Percentiles rank a stretch among this genome's conserved stretches.
Conservation (phyloP, 2,329 filamentous ascomycete species). For the Fusarium sp. region DNA sequence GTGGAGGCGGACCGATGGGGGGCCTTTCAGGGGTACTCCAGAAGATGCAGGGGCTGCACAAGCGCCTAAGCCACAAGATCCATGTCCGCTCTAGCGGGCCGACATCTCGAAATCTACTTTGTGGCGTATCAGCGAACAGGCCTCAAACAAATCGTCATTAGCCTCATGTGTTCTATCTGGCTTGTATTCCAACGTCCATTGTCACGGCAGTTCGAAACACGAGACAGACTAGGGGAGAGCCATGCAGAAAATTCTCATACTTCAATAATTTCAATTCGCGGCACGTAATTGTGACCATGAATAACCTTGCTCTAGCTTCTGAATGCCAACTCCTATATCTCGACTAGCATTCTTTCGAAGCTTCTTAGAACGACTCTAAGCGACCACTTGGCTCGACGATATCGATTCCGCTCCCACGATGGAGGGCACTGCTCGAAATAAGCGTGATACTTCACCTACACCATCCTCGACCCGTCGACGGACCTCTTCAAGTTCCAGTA, state of each 20-base stretch:
- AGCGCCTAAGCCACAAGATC: constrained; percentile 36
- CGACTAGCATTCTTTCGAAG: constrained; percentile 9
- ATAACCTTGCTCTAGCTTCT: neutral
- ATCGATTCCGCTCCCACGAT: constrained; percentile 21
- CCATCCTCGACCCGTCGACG: constrained; percentile 53
- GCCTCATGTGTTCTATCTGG: constrained; percentile 28
- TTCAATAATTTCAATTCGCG: constrained; percentile 13
- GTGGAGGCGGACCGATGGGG: constrained; percentile 33
- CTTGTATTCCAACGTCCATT: constrained; percentile 13
- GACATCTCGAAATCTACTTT: neutral
- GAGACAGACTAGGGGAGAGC: neutral
- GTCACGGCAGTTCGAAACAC: neutral
- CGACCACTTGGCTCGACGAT: neutral
- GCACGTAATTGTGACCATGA: constrained; percentile 20
- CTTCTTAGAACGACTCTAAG: constrained; percentile 1
- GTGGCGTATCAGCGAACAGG: constrained; percentile 25
- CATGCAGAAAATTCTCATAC: constrained; percentile 14
- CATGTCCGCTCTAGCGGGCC: constrained; percentile 22
- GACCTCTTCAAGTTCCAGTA: constrained; percentile 71
- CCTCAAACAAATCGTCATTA: constrained; percentile 38
- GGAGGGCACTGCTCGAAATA: constrained; percentile 26
- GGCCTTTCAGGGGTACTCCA: constrained; percentile 41
- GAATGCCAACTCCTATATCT: neutral
- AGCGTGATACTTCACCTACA: constrained; percentile 35
- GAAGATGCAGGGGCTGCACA: constrained; percentile 37